Conservation (phyloP, 1,284 basidiomycete genomes). For the Salmacisia buchloeana region DNA sequence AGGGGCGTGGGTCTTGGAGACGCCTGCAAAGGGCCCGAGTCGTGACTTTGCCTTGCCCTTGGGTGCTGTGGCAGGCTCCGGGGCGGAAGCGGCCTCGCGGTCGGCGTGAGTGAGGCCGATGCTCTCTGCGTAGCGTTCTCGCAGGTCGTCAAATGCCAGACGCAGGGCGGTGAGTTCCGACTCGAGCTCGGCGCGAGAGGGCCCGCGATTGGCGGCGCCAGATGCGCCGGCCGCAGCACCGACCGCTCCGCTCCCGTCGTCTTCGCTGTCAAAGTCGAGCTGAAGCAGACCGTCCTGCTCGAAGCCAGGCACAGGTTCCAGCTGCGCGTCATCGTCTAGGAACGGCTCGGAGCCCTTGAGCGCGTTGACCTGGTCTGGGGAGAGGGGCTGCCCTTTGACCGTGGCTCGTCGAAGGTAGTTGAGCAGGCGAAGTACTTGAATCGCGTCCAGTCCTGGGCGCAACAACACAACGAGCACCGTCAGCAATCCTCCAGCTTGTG, state of each 20-base stretch:
- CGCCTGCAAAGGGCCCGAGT: conserved; percentile 1
- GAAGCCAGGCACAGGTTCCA: conserved; percentile 41
- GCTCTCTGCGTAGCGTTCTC: conserved; percentile 21
- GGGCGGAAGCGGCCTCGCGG: background rate
- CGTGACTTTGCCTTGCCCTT: background rate
- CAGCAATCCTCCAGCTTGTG: background rate
- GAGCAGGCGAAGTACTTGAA: conserved; percentile 45
- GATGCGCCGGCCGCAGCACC: too few relatives aligned
- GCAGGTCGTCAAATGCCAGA: conserved; percentile 32
- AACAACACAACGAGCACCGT: too few relatives aligned
- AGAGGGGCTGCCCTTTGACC: conserved; percentile 10
- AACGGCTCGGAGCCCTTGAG: conserved; percentile 20
- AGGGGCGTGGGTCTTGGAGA: background rate
- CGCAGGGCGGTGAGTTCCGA: conserved; percentile 23
- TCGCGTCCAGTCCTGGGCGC: conserved; percentile 35
- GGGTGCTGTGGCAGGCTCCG: background rate
- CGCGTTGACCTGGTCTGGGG: conserved; percentile 13
- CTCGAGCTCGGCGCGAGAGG: conserved; percentile 32
- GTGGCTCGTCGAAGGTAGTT: conserved; percentile 36
- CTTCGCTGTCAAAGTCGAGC: conserved; percentile 36
- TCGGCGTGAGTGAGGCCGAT: conserved; percentile 19
- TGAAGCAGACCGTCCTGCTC: conserved; percentile 46
- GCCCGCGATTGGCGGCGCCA: too few relatives aligned
- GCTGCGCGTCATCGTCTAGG: conserved; percentile 34
- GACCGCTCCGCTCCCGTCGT: background rate